These are phyloP conservation scores for Pelargonium australe DNA, from an alignment of 441 rosid species.

Conservation along the genomic window DNA sequence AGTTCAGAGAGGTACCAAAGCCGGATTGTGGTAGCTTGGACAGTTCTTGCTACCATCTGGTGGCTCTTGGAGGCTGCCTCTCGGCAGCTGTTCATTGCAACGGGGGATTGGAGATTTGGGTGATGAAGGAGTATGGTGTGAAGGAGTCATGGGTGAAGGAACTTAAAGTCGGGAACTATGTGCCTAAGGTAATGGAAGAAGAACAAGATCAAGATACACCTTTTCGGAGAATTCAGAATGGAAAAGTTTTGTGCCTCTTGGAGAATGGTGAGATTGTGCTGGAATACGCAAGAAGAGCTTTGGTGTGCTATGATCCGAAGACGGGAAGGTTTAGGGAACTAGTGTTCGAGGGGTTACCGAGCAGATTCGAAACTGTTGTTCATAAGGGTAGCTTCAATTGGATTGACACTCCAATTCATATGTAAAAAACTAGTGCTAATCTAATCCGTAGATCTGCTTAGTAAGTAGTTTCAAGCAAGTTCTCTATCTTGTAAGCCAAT, in stretches of 20 bases:
- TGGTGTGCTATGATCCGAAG: slow-evolving; percentile 55
- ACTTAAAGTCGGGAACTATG: no score
- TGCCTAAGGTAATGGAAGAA: no score
- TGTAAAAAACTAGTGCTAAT: no score
- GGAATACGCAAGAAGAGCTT: slow-evolving; percentile 61
- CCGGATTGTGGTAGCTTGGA: slow-evolving; percentile 59
- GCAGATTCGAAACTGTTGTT: no score
- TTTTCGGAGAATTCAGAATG: no score
- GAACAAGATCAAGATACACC: no score
- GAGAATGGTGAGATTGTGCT: slow-evolving; percentile 59
- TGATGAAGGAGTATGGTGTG: slow-evolving; percentile 58
- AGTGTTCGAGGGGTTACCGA: not conserved
- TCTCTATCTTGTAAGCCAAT: no score
- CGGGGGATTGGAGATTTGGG: slow-evolving; percentile 76
- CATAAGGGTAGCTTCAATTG: no score
- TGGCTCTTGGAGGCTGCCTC: slow-evolving; percentile 49
- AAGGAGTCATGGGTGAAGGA: slow-evolving; percentile 71
- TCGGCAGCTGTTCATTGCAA: slow-evolving; percentile 53
- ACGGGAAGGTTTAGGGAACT: slow-evolving; percentile 20
- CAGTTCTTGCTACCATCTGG: slow-evolving; percentile 48
- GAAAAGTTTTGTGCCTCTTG: slow-evolving; percentile 13
- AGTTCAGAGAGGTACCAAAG: slow-evolving; percentile 57
- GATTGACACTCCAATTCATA: no score
- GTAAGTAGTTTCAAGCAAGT: no score
- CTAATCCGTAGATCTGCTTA: no score